Evolutionary conservation across 768 basidiomycete genomes (phyloP), one percentile per base, ranked within the genome.

Genomic region (Mycena venus): DNA sequence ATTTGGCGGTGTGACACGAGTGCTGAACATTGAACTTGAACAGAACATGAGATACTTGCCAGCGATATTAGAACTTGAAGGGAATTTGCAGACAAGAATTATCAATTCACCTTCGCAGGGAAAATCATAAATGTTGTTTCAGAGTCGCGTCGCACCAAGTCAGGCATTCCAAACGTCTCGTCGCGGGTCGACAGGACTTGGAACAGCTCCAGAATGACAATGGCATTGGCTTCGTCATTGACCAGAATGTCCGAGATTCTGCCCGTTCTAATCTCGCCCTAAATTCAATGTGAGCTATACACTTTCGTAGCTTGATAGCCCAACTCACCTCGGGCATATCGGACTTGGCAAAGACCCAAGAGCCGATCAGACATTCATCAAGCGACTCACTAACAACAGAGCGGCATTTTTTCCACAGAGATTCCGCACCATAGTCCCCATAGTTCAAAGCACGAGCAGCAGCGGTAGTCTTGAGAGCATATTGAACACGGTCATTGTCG

Each of bases 1-100:
- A 81, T 40, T 55, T 36, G 0, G 68, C 68, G 4, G 36, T n/a
- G 4, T 40, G 61, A 49, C 80, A 81, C 60, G 80, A 76, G 53
- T 81, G 79, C 44, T 81, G 80, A 1, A 73, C 79, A 61, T 80
- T 80, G 75, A 79, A 72, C 8, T 68, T 71, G 49, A 81, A 80
- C n/a, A n/a, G n/a, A n/a, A n/a, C 29, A 64, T 71, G 29, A 64
- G 11, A 23, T 51, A 15, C 63, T 64, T 9, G 8, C 44, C 42
- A 6, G 4, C 8, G 27, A 31, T 5, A 31, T n/a, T 17, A 60
- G 19, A 23, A 2, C 7, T 4, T 15, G 36, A 60, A 44, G 15
- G 40, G 14, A 42, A 42, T 42, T 38, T 4, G 23, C n/a, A 34
- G 29, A 25, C 31, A 27, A 31, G n/a, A n/a, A n/a, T n/a, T n/a